Evolutionary conservation across 306 rosid genomes (phyloP), one percentile per base, ranked within the genome.

Genomic region (Argentina anserina): DNA sequence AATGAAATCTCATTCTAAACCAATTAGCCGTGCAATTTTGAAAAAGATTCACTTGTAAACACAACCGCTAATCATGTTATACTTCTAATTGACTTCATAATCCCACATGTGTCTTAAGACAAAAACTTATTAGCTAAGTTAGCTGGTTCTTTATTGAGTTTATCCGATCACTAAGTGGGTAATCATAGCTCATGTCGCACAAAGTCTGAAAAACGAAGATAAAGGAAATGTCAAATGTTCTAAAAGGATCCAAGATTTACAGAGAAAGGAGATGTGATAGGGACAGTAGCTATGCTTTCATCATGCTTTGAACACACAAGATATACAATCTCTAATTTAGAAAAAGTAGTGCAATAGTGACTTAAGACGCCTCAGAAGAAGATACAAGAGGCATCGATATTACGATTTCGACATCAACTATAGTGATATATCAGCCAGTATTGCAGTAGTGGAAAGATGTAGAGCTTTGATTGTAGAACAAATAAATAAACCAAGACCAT

Each of bases 361-460:
- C 62, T 10, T 28, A 31, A 55, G 69, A 64, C 39, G 71, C 78
- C 83, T 76, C 36, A 42, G 20, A 33, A 59, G 60, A 75, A 74
- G 50, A 61, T 26, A 20, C 50, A 3, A 39, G 62, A 63, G 11
- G 29, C 37, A 6, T 2, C 43, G 10, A 33, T 31, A 17, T 60
- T 17, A 42, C 6, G 20, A 15, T 61, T 28, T 61, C 0, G 40
- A 61, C 25, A 5, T 13, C 13, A 26, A 56, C 63, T 53, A 53
- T 10, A 5, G 3, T 28, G 12, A n/a, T n/a, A n/a, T n/a, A n/a
- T n/a, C n/a, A n/a, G 34, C 15, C 20, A 26, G 8, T 28, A 13
- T 5, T 58, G 64, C 34, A 28, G 37, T 7, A 28, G 28, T n/a
- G 64, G 37, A 58, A 58, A 69, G 33, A 69, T n/a, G 25, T 49